Evolutionary conservation across 192 early-diverging fungal species (phyloP).

Genomic region (Podochytrium sp.): DNA sequence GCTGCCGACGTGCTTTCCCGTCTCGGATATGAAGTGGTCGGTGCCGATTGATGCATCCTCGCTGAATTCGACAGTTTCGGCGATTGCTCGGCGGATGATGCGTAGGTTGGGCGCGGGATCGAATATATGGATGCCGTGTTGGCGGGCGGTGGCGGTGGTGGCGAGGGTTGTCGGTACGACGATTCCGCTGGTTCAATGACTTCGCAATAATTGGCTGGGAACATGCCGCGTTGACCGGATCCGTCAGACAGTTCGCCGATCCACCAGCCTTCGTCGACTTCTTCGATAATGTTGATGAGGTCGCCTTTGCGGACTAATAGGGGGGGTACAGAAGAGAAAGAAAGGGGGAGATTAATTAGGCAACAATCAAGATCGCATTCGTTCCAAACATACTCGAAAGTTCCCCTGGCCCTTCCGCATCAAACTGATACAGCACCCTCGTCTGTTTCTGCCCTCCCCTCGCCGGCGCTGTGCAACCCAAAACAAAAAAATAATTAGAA

Average conservation of each 20-base stretch:
- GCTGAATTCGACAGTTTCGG: not conserved
- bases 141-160: not conserved
- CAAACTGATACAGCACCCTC: constrained; percentile 78
- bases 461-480: constrained; percentile 20
- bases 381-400: too few relatives aligned
- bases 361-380: constrained; percentile 31
- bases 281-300: constrained; percentile 81
- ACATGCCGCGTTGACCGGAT: constrained; percentile 77
- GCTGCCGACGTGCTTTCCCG: constrained; percentile 1
- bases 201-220: constrained; percentile 92
- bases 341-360: not conserved
- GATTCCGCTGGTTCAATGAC: constrained; percentile 16
- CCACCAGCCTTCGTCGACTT: constrained; percentile 97
- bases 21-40: not conserved
- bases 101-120: constrained; percentile 1
- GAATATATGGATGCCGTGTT: not conserved
- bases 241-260: constrained; percentile 78
- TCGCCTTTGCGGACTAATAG: constrained; percentile 75
- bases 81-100: not conserved
- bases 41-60: not conserved
- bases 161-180: not conserved
- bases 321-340: not conserved
- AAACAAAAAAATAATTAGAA: not conserved
- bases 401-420: constrained; percentile 79
- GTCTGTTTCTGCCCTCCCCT: constrained; percentile 60